A percentile compares a stretch with the other conserved stretches of the same genome.
These are phyloP conservation scores for Apiotrichum akiyoshidainum DNA, from an alignment of 1,284 basidiomycete genomes.

Conservation along the genomic window DNA sequence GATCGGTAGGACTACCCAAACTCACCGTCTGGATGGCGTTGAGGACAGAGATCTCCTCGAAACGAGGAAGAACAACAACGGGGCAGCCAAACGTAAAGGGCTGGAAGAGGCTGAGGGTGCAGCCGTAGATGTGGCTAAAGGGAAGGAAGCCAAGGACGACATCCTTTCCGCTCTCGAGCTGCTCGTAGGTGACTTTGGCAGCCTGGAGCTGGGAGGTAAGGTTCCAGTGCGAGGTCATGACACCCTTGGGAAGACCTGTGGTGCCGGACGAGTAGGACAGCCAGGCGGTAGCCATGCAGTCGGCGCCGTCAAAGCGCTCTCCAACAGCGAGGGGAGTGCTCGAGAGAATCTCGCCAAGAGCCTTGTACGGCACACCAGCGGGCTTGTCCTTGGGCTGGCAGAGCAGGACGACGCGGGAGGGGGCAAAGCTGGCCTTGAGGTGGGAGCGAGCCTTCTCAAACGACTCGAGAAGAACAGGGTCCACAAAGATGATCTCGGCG, in stretches of 20 bases:
- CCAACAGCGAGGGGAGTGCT: constrained; percentile 4
- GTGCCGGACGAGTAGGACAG: constrained; percentile 70
- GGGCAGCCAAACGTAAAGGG: constrained; percentile 61
- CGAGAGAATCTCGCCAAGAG: constrained; percentile 7
- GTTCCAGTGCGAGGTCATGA: constrained; percentile 47
- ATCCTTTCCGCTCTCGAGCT: constrained; percentile 6
- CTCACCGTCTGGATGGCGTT: constrained; percentile 53
- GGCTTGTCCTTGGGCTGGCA: background rate
- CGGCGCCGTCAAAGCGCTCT: constrained; percentile 15
- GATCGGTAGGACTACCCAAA: too few species aligned
- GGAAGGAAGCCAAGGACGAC: constrained; percentile 16
- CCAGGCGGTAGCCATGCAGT: constrained; percentile 10
- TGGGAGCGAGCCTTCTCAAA: constrained; percentile 26
- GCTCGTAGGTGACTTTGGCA: background rate
- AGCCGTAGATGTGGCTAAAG: constrained; percentile 19
- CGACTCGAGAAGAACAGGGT: constrained; percentile 55
- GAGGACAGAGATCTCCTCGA: constrained; percentile 59
- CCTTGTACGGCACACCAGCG: background rate
- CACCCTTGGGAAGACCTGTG: constrained; percentile 49
- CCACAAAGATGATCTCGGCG: constrained; percentile 59
- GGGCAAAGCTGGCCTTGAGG: background rate
- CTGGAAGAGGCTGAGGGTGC: constrained; percentile 55
- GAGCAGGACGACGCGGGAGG: constrained; percentile 34
- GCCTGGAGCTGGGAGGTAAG: constrained; percentile 9
- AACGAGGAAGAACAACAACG: constrained; percentile 66